Percentiles rank a stretch among this genome's conserved stretches.
These are phyloP conservation scores for Colletotrichum plurivorum DNA, from an alignment of 2,329 filamentous ascomycete species.

Conservation along the genomic window DNA sequence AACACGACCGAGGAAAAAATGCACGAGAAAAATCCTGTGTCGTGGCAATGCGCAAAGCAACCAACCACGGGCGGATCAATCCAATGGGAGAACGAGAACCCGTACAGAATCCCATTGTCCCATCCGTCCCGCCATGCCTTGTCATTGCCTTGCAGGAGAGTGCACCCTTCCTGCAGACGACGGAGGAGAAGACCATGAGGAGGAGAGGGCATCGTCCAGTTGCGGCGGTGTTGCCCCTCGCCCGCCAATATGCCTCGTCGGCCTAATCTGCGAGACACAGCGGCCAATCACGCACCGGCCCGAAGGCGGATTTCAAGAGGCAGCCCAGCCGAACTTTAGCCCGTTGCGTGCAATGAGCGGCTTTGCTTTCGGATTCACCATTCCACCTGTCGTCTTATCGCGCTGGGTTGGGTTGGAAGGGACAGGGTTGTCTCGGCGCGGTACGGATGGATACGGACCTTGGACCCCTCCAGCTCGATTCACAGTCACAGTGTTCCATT, in stretches of 20 bases:
- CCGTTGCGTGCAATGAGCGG: not conserved
- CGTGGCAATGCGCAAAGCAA: not conserved
- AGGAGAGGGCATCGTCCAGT: not conserved
- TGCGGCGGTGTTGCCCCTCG: not conserved
- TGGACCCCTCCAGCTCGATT: not conserved
- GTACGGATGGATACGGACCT: not conserved
- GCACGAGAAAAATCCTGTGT: conserved; percentile 1
- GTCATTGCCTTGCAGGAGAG: conserved; percentile 17
- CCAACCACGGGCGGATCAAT: not conserved
- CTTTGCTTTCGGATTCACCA: not conserved
- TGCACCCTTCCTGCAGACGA: conserved; percentile 34
- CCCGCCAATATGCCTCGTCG: conserved; percentile 2
- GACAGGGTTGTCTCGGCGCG: not conserved
- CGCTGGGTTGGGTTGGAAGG: no score
- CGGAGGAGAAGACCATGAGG: conserved; percentile 17
- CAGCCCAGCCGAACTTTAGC: conserved; percentile 18
- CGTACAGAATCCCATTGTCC: conserved; percentile 14
- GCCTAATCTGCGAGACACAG: conserved; percentile 1
- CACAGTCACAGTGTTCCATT: no score
- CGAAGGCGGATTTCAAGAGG: conserved; percentile 3
- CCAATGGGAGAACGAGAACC: not conserved
- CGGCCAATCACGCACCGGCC: conserved; percentile 1
- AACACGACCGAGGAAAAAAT: not conserved
- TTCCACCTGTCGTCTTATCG: conserved; percentile 24
- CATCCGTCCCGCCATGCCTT: not conserved